Base-by-base conservation (phyloP, 441 rosid genomes). In the Pelargonium myrrhifolium region DNA sequence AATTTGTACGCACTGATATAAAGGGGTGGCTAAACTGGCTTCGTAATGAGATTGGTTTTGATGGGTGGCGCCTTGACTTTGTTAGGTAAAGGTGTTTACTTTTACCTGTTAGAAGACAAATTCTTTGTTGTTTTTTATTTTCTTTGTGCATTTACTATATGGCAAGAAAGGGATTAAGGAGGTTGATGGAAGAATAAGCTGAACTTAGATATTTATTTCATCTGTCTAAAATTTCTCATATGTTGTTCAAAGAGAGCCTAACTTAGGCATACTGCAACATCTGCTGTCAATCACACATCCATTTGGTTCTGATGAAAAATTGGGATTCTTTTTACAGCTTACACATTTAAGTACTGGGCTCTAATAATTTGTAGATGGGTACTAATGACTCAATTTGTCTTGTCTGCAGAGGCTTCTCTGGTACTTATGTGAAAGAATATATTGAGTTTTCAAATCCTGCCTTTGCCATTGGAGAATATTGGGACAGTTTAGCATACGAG, bases 1-100 rank as follows among this genome's bases (percentile, higher is more conserved):
- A 81, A 9, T 81, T 81, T 74, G 87, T 83, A 28, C 72, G 79
- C 18, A 79, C 49, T 74, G 87, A 83, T 45, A 74, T 81, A 66
- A 83, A 73, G 74, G 76, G 65, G 68, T 83, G 83, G 84, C 65
- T 83, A 60, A 77, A 81, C 62, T 83, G 85, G 87, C 84, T 83
- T 60, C 64, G 76, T 55, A 79, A 59, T 70, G 69, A 78, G 31
- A 72, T 79, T 67, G 78, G 87, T 68, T 83, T 69, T 75, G 81
- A 83, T 73, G 87, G 84, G 2, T 81, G 84, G 84, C 80, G 83
- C 65, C 83, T 83, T 67, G 85, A 83, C 74, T 83, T 80, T 77
- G 85, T 75, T 65, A 83, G 85, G 87, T 83, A 45, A 59, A 66
- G 40, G 3, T 20, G 11, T 47, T 55, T 51, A 40, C 45, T 0